Evolutionary conservation across 208 protist genomes (phyloP).

Genomic region (Leishmania tropica): DNA sequence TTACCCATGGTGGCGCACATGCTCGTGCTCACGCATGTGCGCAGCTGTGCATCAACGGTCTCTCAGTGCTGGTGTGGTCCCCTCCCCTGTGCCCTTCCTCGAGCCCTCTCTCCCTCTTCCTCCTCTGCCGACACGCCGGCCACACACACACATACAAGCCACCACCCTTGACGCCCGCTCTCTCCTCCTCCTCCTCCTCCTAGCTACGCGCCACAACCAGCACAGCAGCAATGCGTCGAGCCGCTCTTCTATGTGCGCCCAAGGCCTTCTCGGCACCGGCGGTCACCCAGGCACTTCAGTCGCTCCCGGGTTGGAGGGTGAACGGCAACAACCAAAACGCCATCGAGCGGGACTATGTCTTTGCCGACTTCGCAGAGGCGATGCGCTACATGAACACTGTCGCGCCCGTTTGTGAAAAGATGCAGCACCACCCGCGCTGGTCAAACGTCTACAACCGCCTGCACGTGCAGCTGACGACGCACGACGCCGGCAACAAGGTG

Average conservation of each 20-base stretch:
- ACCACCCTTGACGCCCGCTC: not conserved
- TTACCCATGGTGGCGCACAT: not conserved
- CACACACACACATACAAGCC: no score
- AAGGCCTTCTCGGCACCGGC: conserved; percentile 63
- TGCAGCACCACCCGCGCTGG: conserved; percentile 96
- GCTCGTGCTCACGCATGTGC: not conserved
- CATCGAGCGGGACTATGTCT: conserved; percentile 79
- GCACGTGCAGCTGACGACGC: conserved; percentile 92
- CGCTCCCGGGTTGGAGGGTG: conserved; percentile 65
- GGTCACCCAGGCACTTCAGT: conserved; percentile 88
- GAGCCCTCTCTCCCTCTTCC: not conserved
- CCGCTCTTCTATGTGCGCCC: not conserved
- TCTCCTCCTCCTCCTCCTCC: not conserved
- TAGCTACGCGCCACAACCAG: not conserved
- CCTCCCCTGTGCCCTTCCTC: no score
- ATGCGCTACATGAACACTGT: conserved; percentile 91
- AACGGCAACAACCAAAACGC: conserved; percentile 41
- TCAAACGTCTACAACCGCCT: conserved; percentile 96
- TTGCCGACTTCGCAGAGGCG: conserved; percentile 89
- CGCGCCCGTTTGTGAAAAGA: conserved; percentile 78
- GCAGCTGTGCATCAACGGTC: not conserved
- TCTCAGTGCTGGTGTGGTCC: not conserved
- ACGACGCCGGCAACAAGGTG: conserved; percentile 90
- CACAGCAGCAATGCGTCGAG: conserved; percentile 19
- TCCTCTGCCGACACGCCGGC: not conserved